Base-by-base conservation (phyloP, 176 grass and related monocot species). In the Olyra latifolia region DNA sequence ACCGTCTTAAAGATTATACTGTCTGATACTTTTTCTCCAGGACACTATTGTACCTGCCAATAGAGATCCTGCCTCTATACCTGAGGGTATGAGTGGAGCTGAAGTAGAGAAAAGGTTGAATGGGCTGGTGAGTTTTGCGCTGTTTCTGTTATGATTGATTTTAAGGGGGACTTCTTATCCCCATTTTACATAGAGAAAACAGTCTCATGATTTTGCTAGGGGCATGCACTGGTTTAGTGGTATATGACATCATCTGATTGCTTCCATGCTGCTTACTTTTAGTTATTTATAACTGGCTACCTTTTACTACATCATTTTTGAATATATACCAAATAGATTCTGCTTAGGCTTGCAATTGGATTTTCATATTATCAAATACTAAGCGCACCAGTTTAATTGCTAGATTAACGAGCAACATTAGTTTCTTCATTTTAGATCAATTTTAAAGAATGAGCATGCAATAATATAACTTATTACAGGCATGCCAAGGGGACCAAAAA, bases 41-140 rank as follows among this genome's bases (percentile, higher is more conserved):
- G 92, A 94, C 68, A 62, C 86, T 69, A 91, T 74, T 81, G 64
- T 48, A 70, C 84, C 75, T 46, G 87, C 47, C 69, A 88, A 87
- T 77, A 98, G 81, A 82, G 91, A 91, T 85, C 54, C 68, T 78
- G 78, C 81, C 85, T 90, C 90, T 75, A 88, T 95, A 82, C 32
- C 82, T 42, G 97, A 99, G 76, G 93, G 88, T 39, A 95, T 93
- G 82, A 86, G 83, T 79, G 93, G 90, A 88, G 46, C 87, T 78
- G 97, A 99, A 87, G 88, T 91, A 43, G 90, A 89, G 63, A 87
- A 70, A 72, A 91, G 86, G 54, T 85, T 90, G 71, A 95, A 89
- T 82, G 87, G 88, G 69, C 81, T 30, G 69, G 92, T 91, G 41
- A 62, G 35, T 68, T 72, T 70, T 40, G 24, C 57, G 54, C 22